Conservation (phyloP, 495 filamentous ascomycete genomes). For the Amphirosellinia nigrospora region DNA sequence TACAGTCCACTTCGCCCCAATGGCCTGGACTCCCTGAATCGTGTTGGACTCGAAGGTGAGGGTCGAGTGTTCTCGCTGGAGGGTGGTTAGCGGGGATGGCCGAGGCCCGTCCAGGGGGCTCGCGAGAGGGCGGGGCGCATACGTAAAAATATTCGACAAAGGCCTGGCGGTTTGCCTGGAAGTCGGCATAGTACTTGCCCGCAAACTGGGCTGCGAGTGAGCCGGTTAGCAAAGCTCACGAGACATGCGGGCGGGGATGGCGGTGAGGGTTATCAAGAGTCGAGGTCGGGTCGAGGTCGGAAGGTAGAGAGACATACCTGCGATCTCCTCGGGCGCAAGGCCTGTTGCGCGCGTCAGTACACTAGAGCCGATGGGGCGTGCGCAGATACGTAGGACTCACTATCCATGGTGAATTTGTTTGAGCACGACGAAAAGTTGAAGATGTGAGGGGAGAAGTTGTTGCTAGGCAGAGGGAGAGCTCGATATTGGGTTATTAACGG, state of each 20-base stretch:
- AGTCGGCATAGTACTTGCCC: slow-evolving; percentile 15
- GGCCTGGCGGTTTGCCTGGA: slow-evolving; percentile 9
- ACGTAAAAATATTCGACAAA: slow-evolving; percentile 30
- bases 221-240: slow-evolving; percentile 1
- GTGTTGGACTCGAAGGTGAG: slow-evolving; percentile 83
- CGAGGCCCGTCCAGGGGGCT: not conserved
- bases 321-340: slow-evolving; percentile 26
- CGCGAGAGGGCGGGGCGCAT: slow-evolving; percentile 24
- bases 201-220: slow-evolving; percentile 24
- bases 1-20: slow-evolving; percentile 68
- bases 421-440: not conserved
- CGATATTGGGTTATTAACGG: not conserved
- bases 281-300: not conserved
- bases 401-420: slow-evolving; percentile 20
- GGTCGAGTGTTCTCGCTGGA: slow-evolving; percentile 83
- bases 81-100: slow-evolving; percentile 5
- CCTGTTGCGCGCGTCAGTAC: slow-evolving; percentile 18
- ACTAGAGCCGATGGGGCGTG: not conserved
- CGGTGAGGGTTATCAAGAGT: too few relatives aligned
- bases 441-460: not conserved
- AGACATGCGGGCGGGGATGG: not conserved
- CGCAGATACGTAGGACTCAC: slow-evolving; percentile 16
- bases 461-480: not conserved
- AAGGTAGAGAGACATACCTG: slow-evolving; percentile 21
- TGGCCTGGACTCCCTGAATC: slow-evolving; percentile 61